Evolutionary conservation across 2,329 filamentous ascomycete genomes (phyloP), one percentile per base, ranked within the genome.

Genomic region (Penicillium capsulatum): DNA sequence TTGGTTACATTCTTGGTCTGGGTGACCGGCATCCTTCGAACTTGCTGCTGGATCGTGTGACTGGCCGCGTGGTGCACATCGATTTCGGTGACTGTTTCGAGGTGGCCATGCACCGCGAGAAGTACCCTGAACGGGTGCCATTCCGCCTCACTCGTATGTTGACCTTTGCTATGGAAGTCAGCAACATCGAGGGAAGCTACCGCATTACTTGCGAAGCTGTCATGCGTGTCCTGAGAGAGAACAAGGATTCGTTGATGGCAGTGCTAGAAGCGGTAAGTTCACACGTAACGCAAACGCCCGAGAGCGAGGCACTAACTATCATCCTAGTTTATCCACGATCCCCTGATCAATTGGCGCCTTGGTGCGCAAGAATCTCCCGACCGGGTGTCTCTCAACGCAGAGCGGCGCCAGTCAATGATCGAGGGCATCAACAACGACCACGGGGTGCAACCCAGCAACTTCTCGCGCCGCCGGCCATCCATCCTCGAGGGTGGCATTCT

Each of bases 31-130:
- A 99, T 68, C 94, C 94, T 26, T 96, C 89, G 45, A 99, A 99
- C 65, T 71, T 99, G 58, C 94, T 98, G 84, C 83, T 99, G 28
- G 92, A 98, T 65, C 84, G 89, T 27, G 81, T 94, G 45, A 97
- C 91, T 1, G 92, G 92, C 61, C 95, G 94, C 72, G 92, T 98
- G 48, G 84, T 98, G 51, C 92, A 99, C 63, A 97, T 98, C 55
- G 92, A 99, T 72, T 98, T 98, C 58, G 94, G 92, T 55, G 92
- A 98, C 70, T 99, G 92, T 65, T 99, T 99, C 70, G 92, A 99
- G 66, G 88, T 98, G 37, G 92, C 94, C 17, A 98, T 96, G 90
- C 94, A 98, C 71, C 86, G 94, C 53, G 94, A 99, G 67, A 98
- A 98, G 66, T 99, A 96, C 61, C 92, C 92, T 0, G 92, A 99